A percentile compares a stretch with the other conserved stretches of the same genome.
Conservation (phyloP, 345 rosid genomes). For the Nasturtium officinale region DNA sequence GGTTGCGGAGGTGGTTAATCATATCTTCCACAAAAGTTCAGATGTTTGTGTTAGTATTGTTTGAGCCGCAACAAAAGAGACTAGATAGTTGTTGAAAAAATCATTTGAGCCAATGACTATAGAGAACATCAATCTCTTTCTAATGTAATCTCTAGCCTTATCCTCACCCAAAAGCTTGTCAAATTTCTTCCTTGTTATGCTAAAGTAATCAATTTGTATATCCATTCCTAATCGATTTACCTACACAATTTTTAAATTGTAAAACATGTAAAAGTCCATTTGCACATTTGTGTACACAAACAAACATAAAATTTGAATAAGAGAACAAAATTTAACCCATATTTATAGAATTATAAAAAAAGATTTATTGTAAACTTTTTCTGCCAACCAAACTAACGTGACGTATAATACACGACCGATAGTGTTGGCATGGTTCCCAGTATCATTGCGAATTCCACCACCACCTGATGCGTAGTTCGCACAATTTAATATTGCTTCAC, state of each 20-base stretch:
- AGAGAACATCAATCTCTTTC: conserved; percentile 65
- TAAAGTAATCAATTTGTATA: conserved; percentile 76
- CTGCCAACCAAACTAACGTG: conserved; percentile 7
- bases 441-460: conserved; percentile 90
- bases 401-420: not conserved
- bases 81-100: conserved; percentile 87
- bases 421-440: conserved; percentile 54
- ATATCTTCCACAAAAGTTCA: conserved; percentile 72
- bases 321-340: not conserved
- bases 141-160: conserved; percentile 64
- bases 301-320: not conserved
- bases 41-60: conserved; percentile 73
- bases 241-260: conserved; percentile 42
- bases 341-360: not conserved
- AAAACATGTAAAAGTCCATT: not conserved
- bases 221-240: conserved; percentile 88
- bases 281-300: not conserved
- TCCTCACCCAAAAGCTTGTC: conserved; percentile 69
- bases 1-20: conserved; percentile 61
- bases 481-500: conserved; percentile 66
- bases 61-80: conserved; percentile 75
- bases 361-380: conserved; percentile 20
- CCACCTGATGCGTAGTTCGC: conserved; percentile 96
- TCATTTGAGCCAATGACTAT: conserved; percentile 86
- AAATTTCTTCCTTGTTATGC: conserved; percentile 67